These are phyloP conservation scores for Xerocomellus intermedius DNA, from an alignment of 768 basidiomycete species.

Conservation along the genomic window DNA sequence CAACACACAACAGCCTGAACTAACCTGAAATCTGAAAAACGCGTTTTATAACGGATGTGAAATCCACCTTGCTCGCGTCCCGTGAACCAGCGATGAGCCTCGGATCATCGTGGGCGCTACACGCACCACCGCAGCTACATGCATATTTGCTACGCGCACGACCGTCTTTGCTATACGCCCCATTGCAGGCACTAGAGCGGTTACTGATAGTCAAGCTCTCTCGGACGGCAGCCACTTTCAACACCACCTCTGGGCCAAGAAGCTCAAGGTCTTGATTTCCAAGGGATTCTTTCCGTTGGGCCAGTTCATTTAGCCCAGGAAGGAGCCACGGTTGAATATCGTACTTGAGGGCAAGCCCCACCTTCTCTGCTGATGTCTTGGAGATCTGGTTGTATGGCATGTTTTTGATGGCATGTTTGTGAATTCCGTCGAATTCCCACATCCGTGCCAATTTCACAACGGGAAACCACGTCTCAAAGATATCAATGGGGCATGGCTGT, in stretches of 20 bases:
- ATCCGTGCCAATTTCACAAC: conserved; percentile 39
- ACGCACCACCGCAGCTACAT: too few species aligned
- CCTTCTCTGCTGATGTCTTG: conserved; percentile 25
- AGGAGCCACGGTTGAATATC: conserved; percentile 36
- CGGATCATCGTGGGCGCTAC: rapidly evolving
- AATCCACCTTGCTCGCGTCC: conserved; percentile 7
- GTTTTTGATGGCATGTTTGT: conserved; percentile 28
- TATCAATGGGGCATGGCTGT: neutral
- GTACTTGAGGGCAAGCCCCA: conserved; percentile 31
- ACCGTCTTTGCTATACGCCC: too few species aligned
- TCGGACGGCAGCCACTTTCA: conserved; percentile 23
- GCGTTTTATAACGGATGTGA: conserved; percentile 11
- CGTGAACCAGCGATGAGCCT: neutral
- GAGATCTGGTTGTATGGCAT: conserved; percentile 19
- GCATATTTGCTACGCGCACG: too few species aligned
- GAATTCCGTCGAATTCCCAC: conserved; percentile 37
- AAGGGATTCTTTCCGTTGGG: conserved; percentile 17
- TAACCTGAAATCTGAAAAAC: conserved; percentile 8
- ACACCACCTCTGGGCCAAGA: conserved; percentile 14
- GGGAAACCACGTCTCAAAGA: conserved; percentile 35
- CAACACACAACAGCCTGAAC: neutral
- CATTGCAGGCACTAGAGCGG: too few species aligned
- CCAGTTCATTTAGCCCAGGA: conserved; percentile 25
- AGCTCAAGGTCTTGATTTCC: conserved; percentile 10
- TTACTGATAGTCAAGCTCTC: conserved; percentile 8